phyloP scores from a whole-genome alignment of 495 filamentous ascomycete species.

The Daldinia loculata region DNA sequence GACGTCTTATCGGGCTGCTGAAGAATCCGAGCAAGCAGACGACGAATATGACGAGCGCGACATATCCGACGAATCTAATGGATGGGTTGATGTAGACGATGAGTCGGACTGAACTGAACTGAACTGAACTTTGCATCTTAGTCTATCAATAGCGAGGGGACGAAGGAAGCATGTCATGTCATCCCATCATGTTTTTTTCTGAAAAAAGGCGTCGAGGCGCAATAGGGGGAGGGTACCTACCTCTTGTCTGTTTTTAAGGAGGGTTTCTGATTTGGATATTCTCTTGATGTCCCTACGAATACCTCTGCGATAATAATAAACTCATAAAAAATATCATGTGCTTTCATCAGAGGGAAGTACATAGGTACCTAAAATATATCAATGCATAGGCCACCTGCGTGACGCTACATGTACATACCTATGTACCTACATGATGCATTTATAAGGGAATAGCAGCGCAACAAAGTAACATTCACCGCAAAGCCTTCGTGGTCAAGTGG shows the following conservation, averaged over 20 bases:
- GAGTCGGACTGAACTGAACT: neutral
- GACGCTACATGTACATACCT: neutral
- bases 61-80: neutral
- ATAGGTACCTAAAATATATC: too few relatives aligned
- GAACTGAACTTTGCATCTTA: too few relatives aligned
- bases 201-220: neutral
- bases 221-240: neutral
- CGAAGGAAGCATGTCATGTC: neutral
- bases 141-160: neutral
- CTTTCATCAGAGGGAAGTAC: neutral
- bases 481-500: too few relatives aligned
- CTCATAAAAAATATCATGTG: too few relatives aligned
- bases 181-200: neutral
- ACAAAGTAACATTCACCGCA: neutral
- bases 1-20: neutral
- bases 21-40: neutral
- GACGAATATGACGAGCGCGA: neutral
- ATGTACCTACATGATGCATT: too few relatives aligned
- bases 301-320: too few relatives aligned
- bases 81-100: constrained; percentile 2
- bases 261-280: too few relatives aligned
- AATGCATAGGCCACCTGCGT: neutral
- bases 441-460: neutral
- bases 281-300: too few relatives aligned
- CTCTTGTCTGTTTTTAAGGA: neutral